Conservation (phyloP, 768 basidiomycete species). For the Dacryopinax spathularia region DNA sequence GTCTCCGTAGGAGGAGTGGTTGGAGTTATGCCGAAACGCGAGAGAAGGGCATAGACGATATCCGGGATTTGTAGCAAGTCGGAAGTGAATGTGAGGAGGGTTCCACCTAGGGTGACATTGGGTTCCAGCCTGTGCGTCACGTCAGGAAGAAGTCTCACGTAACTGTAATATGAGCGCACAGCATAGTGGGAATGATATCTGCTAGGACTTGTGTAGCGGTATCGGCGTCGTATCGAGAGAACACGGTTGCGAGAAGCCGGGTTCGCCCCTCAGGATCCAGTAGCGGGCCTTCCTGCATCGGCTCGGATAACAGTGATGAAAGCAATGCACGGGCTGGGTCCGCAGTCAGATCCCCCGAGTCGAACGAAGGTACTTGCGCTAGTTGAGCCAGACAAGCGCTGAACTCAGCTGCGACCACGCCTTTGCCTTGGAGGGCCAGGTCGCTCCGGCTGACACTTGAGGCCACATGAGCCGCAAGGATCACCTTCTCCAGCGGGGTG, state of each 20-base stretch:
- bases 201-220: conserved; percentile 58
- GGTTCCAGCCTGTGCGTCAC: background rate
- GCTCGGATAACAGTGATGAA: conserved; percentile 62
- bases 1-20: conserved; percentile 53
- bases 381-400: conserved; percentile 60
- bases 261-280: conserved; percentile 62
- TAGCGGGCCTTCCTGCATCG: conserved; percentile 51
- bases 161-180: conserved; percentile 31
- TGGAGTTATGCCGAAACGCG: conserved; percentile 63
- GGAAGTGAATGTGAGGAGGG: conserved; percentile 25
- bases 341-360: conserved; percentile 62
- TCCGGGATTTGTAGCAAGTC: conserved; percentile 67
- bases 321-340: conserved; percentile 65
- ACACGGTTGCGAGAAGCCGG: conserved; percentile 56
- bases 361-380: conserved; percentile 59
- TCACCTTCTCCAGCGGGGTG: conserved; percentile 61
- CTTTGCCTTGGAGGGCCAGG: conserved; percentile 43
- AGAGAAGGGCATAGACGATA: conserved; percentile 50
- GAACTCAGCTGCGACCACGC: conserved; percentile 61
- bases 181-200: conserved; percentile 57
- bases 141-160: conserved; percentile 11
- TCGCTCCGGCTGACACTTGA: conserved; percentile 41
- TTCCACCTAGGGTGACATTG: background rate
- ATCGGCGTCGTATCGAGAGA: conserved; percentile 69
- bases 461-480: conserved; percentile 61